Percentiles rank a stretch among this genome's conserved stretches.
Evolutionary conservation across 495 filamentous ascomycete genomes (phyloP).

Genomic region (Poronia punctata): DNA sequence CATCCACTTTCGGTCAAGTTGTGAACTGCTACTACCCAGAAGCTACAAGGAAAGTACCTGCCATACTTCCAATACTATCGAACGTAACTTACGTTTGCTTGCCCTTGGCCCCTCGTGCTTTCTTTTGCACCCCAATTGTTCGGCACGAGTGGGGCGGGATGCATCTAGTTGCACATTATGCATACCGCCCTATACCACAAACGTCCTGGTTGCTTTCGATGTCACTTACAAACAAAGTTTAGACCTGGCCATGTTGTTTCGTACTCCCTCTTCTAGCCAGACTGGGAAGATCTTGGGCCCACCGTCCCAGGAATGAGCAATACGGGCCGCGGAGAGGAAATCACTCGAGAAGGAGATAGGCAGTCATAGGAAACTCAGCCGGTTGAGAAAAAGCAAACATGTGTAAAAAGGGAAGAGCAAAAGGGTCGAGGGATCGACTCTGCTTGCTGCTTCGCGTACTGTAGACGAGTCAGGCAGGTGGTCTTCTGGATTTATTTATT

Average conservation of each 20-base stretch:
- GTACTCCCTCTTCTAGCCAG: constrained; percentile 5
- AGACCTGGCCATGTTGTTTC: constrained; percentile 6
- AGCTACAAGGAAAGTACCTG: too few species aligned
- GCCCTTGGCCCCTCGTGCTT: constrained; percentile 4
- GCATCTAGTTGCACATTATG: constrained; percentile 9
- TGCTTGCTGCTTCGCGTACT: constrained; percentile 4
- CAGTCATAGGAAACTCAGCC: constrained; percentile 6
- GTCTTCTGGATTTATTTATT: neutral
- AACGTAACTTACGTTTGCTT: constrained; percentile 9
- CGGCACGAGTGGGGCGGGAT: constrained; percentile 10
- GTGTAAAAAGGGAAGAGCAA: too few species aligned
- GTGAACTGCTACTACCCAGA: too few species aligned
- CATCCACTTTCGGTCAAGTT: too few species aligned
- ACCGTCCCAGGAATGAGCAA: constrained; percentile 6
- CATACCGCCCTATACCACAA: constrained; percentile 9
- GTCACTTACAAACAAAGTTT: constrained; percentile 8
- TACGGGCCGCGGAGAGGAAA: constrained; percentile 4
- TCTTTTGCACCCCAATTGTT: constrained; percentile 13
- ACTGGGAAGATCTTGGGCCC: constrained; percentile 10
- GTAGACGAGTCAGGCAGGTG: constrained; percentile 7
- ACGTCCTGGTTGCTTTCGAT: constrained; percentile 5
- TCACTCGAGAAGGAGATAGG: neutral
- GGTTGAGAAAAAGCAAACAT: constrained; percentile 12
- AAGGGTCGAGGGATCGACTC: neutral
- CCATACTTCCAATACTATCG: too few species aligned